Evolutionary conservation across 805 yeast species (phyloP), one percentile per base, ranked within the genome.

Genomic region (Hanseniaspora clermontiae): DNA sequence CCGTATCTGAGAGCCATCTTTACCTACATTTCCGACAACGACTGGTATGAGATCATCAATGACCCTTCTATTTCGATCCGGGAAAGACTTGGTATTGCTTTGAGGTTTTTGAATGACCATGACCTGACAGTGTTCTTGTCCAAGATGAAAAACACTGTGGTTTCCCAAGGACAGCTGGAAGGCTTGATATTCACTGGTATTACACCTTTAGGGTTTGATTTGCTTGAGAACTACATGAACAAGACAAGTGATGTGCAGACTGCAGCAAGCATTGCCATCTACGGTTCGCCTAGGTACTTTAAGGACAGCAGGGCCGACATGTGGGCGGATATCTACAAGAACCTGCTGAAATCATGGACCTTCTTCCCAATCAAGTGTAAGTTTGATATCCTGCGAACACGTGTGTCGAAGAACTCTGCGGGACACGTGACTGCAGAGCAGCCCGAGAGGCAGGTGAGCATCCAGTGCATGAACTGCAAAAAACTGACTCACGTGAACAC

Each of bases 31-130:
- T 89, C 96, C 0, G 96, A 91, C 65, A 85, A 87, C 48, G 93
- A 90, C 61, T 91, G 97, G 97, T 84, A 91, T 83, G 97, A 88
- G 64, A 95, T 91, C 1, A 73, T 91, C 53, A 95, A 88, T 65
- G 97, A 91, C 64, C 81, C 84, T 19, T 84, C 95, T 1, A 74
- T 91, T 43, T 96, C 98, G 0, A 72, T 91, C 43, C 75, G 91
- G 54, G 98, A 91, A 65, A 73, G 96, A 61, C 70, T 91, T 12
- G 97, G 97, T 1, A 91, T 91, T 31, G 97, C 97, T 0, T 72
- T 91, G 27, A 74, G 96, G 50, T 91, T 87, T 63, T 71, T 91
- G 37, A 80, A 90, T 1, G 96, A 89, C 65, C 75, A 79, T 48
- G 96, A 86, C 60, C 72, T 91, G 60, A 78, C 83, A 7, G 76